Evolutionary conservation across 2,329 filamentous ascomycete genomes (phyloP).

Genomic region (Monascus ruber): DNA sequence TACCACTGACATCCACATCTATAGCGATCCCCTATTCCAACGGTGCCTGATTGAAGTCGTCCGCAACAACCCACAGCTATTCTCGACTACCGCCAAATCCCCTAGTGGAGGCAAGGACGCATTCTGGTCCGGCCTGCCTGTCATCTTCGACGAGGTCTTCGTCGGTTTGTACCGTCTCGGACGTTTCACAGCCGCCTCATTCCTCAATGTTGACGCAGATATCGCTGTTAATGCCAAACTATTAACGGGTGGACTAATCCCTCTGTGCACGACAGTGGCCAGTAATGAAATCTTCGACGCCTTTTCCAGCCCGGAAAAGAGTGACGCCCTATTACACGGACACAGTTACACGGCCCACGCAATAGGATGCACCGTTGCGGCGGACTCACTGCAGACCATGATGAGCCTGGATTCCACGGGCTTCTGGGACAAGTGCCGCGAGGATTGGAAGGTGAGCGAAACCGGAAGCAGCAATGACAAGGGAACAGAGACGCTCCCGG

Average conservation of each 20-base stretch:
- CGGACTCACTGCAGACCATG: conserved; percentile 54
- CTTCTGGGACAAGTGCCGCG: conserved; percentile 46
- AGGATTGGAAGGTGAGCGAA: conserved; percentile 33
- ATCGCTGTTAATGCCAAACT: conserved; percentile 75
- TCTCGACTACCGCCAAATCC: conserved; percentile 24
- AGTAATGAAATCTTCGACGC: conserved; percentile 61
- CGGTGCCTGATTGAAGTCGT: conserved; percentile 56
- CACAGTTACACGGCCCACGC: conserved; percentile 82
- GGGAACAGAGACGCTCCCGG: conserved; percentile 1
- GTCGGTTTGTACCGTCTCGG: conserved; percentile 76
- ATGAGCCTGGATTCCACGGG: conserved; percentile 44
- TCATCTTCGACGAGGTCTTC: conserved; percentile 81
- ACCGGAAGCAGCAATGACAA: neutral
- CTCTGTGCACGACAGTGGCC: conserved; percentile 64
- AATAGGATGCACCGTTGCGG: conserved; percentile 66
- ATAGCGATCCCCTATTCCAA: conserved; percentile 70
- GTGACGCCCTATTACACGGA: conserved; percentile 67
- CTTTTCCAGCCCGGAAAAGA: conserved; percentile 62
- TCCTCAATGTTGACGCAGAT: conserved; percentile 58
- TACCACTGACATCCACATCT: conserved; percentile 1
- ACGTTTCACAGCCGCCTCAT: conserved; percentile 56
- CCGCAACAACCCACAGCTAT: conserved; percentile 47
- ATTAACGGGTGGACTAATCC: conserved; percentile 67
- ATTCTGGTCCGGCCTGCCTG: conserved; percentile 60
- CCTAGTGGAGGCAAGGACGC: too few species aligned